These are phyloP conservation scores for Pichia exigua DNA, from an alignment of 805 yeast genomes.

Conservation along the genomic window DNA sequence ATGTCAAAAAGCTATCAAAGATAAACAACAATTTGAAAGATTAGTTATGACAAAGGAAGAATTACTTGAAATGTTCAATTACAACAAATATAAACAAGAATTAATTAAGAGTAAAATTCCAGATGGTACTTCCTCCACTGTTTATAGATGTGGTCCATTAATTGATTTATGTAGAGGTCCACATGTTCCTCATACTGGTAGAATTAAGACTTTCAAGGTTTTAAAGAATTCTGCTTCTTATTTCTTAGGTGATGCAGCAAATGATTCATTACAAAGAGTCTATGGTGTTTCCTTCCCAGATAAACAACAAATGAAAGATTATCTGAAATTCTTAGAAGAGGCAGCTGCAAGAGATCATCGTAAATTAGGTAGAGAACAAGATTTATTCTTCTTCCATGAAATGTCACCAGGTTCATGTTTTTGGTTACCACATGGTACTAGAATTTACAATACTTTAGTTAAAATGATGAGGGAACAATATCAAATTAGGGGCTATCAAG, in stretches of 20 bases:
- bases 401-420: conserved; percentile 97
- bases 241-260: conserved; percentile 85
- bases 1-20: conserved; percentile 84
- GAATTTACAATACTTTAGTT: conserved; percentile 85
- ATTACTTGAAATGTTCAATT: conserved; percentile 83
- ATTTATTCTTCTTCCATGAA: conserved; percentile 89
- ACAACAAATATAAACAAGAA: conserved; percentile 92
- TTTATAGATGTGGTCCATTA: conserved; percentile 94
- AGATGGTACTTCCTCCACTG: conserved; percentile 93
- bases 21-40: conserved; percentile 92
- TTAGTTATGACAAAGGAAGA: conserved; percentile 88
- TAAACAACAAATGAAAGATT: conserved; percentile 91
- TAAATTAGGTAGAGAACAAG: conserved; percentile 94
- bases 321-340: conserved; percentile 88
- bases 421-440: conserved; percentile 99
- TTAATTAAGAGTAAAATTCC: conserved; percentile 84
- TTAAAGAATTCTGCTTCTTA: conserved; percentile 94
- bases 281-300: conserved; percentile 99
- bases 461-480: conserved; percentile 79
- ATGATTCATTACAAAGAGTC: conserved; percentile 93
- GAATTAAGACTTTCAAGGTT: conserved; percentile 87
- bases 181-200: conserved; percentile 95
- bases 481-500: conserved; percentile 91
- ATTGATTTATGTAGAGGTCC: conserved; percentile 98
- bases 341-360: conserved; percentile 96